Conservation (phyloP, 306 rosid genomes). For the Erythrophleum fordii region DNA sequence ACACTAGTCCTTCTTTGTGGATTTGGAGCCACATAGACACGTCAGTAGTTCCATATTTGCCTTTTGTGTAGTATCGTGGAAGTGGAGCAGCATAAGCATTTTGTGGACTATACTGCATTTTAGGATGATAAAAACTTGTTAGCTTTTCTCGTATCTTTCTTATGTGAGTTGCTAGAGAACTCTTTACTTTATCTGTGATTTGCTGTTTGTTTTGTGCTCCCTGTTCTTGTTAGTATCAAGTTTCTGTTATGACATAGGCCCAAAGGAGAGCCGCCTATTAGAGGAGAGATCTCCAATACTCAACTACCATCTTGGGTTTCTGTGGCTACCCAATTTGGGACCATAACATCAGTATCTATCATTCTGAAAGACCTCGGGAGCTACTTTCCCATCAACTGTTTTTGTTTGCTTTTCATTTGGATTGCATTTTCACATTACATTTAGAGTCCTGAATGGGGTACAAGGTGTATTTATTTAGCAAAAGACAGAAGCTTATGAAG, state of each 20-base stretch:
- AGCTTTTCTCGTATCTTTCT: background rate
- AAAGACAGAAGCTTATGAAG: background rate
- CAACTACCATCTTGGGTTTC: background rate
- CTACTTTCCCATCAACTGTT: background rate
- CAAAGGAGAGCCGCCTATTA: too few species aligned
- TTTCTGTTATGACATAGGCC: background rate
- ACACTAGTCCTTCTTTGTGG: background rate
- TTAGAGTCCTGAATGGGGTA: background rate
- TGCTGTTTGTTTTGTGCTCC: background rate
- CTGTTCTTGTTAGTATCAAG: background rate
- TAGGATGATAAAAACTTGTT: constrained; percentile 1
- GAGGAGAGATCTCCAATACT: background rate
- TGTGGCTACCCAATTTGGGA: background rate
- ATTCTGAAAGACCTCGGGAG: background rate
- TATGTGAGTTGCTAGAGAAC: background rate
- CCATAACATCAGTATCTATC: background rate
- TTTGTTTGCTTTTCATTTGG: background rate
- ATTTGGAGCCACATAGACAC: constrained; percentile 17
- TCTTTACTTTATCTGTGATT: background rate
- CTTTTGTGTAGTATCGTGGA: background rate
- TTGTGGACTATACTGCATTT: background rate
- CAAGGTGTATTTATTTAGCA: background rate
- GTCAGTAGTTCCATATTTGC: constrained; percentile 11
- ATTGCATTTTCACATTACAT: background rate
- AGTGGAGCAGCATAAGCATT: background rate